These are phyloP conservation scores for Xylariales sp. DNA, from an alignment of 2,329 filamentous ascomycete genomes.

Conservation along the genomic window DNA sequence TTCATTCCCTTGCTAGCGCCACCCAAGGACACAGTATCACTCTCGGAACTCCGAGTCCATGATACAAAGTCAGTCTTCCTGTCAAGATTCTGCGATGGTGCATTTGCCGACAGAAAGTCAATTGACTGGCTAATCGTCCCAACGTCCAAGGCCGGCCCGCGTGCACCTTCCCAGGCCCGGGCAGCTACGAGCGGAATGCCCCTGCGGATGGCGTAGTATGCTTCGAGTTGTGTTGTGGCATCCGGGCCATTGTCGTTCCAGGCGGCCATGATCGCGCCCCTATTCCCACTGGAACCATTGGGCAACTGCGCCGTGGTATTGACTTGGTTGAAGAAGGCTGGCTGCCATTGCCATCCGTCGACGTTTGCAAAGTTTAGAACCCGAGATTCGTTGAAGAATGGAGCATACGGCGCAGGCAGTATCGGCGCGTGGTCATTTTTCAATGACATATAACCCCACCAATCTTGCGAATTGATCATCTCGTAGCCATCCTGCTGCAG, in stretches of 20 bases:
- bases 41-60: conserved; percentile 24
- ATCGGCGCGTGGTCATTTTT: conserved; percentile 48
- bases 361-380: conserved; percentile 39
- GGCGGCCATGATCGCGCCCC: conserved; percentile 36
- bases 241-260: conserved; percentile 47
- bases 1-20: conserved; percentile 40
- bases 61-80: conserved; percentile 26
- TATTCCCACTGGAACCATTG: conserved; percentile 21
- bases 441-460: conserved; percentile 50
- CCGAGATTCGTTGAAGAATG: conserved; percentile 40
- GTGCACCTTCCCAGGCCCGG: conserved; percentile 35
- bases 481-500: conserved; percentile 32
- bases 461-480: conserved; percentile 42
- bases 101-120: conserved; percentile 30
- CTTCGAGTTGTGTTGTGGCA: conserved; percentile 42
- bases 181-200: conserved; percentile 39
- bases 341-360: conserved; percentile 40
- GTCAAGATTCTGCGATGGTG: conserved; percentile 41
- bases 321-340: conserved; percentile 37
- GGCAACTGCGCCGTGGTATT: conserved; percentile 35
- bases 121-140: conserved; percentile 31
- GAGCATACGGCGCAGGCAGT: conserved; percentile 38
- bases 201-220: conserved; percentile 40
- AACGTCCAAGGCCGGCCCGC: conserved; percentile 29
- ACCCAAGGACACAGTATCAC: conserved; percentile 18